Evolutionary conservation across 2,329 filamentous ascomycete genomes (phyloP).

Genomic region (Claviceps spartinae): DNA sequence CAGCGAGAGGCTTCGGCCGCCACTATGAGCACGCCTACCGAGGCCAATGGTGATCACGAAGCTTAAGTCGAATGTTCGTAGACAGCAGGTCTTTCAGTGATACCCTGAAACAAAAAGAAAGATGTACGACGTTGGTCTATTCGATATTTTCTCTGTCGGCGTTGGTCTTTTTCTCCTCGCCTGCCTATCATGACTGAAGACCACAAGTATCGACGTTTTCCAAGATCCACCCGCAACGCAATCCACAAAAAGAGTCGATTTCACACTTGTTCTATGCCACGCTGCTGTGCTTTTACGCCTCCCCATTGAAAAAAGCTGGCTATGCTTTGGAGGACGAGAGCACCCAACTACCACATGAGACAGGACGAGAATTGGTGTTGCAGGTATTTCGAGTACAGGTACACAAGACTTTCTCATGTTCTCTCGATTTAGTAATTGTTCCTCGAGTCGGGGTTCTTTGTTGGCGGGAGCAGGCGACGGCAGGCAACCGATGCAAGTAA

Average conservation of each 20-base stretch:
- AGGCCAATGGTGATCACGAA: conserved; percentile 43
- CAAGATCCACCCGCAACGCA: conserved; percentile 15
- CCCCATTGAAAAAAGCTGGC: conserved; percentile 15
- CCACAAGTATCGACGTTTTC: conserved; percentile 28
- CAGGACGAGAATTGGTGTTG: conserved; percentile 8
- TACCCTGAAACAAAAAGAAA: conserved; percentile 16
- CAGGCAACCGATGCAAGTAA: conserved; percentile 8
- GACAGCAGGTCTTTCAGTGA: conserved; percentile 18
- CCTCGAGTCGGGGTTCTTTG: not conserved
- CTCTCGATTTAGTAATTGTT: conserved; percentile 4
- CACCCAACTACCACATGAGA: conserved; percentile 8
- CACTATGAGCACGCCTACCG: conserved; percentile 23
- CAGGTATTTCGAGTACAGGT: conserved; percentile 3
- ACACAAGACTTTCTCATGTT: not conserved
- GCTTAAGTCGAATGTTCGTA: conserved; percentile 25
- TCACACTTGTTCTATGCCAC: conserved; percentile 17
- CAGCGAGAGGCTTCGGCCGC: conserved; percentile 57
- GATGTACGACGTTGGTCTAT: conserved; percentile 29
- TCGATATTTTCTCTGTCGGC: conserved; percentile 23
- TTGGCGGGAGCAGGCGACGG: conserved; percentile 6
- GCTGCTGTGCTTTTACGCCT: conserved; percentile 13
- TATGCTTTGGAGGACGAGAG: conserved; percentile 20
- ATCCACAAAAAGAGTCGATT: conserved; percentile 18
- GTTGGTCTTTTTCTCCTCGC: conserved; percentile 26
- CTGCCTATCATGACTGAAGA: conserved; percentile 22